phyloP scores from a whole-genome alignment of 2,329 filamentous ascomycete species.

The Botrytis byssoidea region DNA sequence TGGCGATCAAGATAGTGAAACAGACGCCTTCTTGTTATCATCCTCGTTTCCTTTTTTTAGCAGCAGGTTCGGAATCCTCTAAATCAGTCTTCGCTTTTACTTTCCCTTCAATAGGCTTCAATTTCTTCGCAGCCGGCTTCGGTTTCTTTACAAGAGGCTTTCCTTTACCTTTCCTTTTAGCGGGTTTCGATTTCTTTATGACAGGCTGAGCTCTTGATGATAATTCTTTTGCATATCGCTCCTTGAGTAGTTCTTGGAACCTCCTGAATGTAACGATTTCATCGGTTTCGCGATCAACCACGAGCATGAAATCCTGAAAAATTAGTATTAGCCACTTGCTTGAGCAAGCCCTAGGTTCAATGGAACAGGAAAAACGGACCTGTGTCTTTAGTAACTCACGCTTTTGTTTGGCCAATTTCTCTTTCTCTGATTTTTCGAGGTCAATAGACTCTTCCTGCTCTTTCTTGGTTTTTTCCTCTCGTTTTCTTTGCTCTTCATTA shows the following conservation, averaged over 20 bases:
- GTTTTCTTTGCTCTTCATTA: neutral
- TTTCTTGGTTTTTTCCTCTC: neutral
- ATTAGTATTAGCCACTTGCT: neutral
- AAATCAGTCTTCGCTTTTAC: neutral
- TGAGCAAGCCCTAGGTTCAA: no score
- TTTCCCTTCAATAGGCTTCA: neutral
- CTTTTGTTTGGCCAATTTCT: neutral
- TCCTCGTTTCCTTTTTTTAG: neutral
- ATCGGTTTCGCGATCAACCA: slow-evolving; percentile 1
- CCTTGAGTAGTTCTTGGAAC: neutral
- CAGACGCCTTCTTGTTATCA: no score
- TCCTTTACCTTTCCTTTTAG: neutral
- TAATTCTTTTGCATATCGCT: neutral
- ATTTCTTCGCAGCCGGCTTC: neutral
- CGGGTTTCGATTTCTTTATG: neutral
- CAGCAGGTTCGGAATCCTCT: neutral
- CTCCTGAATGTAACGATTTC: neutral
- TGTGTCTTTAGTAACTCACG: neutral
- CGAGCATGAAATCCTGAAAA: neutral
- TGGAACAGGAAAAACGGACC: neutral
- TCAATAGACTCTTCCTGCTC: neutral
- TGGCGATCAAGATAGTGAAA: neutral
- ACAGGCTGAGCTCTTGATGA: neutral
- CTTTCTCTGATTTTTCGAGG: neutral
- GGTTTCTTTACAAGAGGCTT: neutral